phyloP scores from a whole-genome alignment of 495 filamentous ascomycete species.

The Podospora sp. region DNA sequence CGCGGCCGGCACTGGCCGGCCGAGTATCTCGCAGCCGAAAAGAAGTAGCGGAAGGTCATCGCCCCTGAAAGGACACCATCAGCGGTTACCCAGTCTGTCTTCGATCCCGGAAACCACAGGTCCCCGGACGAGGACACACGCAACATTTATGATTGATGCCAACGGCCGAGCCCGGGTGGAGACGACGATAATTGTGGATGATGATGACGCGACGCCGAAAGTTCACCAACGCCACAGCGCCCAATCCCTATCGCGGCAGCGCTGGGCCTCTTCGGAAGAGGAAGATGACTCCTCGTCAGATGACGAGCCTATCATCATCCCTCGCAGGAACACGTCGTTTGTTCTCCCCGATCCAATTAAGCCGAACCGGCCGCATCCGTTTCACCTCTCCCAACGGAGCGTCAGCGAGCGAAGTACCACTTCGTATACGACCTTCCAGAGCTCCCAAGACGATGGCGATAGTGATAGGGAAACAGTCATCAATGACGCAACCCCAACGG shows the following conservation, averaged over 20 bases:
- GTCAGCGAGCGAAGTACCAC: constrained; percentile 48
- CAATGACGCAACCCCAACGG: constrained; percentile 40
- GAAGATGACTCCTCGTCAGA: constrained; percentile 61
- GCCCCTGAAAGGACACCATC: constrained; percentile 50
- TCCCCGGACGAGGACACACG: constrained; percentile 54
- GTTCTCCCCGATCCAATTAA: constrained; percentile 56
- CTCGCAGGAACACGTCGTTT: constrained; percentile 66
- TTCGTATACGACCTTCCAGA: constrained; percentile 39
- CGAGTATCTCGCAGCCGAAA: constrained; percentile 38
- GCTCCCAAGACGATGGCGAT: constrained; percentile 42
- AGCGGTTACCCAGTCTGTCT: constrained; percentile 49
- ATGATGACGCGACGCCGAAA: constrained; percentile 43
- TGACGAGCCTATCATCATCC: constrained; percentile 66
- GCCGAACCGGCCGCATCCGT: constrained; percentile 52
- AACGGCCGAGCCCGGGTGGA: constrained; percentile 73
- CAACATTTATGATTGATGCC: constrained; percentile 71
- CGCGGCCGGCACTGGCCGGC: constrained; percentile 34
- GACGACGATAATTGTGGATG: constrained; percentile 65
- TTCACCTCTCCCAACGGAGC: constrained; percentile 56
- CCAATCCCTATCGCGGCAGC: constrained; percentile 28
- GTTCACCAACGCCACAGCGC: constrained; percentile 34
- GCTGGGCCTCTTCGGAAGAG: constrained; percentile 48
- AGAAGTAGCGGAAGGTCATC: constrained; percentile 50
- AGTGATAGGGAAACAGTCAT: constrained; percentile 63
- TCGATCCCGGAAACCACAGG: constrained; percentile 54